Evolutionary conservation across 2,329 filamentous ascomycete genomes (phyloP).

Genomic region (Trichoderma simmonsii): DNA sequence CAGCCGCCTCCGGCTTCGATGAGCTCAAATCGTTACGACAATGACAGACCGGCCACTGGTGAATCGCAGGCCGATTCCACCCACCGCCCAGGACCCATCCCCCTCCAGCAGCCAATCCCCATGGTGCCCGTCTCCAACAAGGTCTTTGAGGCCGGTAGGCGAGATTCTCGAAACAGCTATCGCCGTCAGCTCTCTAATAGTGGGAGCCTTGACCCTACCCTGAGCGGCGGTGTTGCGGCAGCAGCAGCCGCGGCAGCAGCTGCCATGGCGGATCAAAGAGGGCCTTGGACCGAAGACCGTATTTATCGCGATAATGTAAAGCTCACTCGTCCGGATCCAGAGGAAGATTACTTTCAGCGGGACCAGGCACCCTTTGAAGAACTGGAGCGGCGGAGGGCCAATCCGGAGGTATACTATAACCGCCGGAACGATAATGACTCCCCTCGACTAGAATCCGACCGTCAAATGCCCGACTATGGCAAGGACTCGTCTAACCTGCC

Average conservation of each 20-base stretch:
- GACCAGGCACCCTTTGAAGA: constrained; percentile 17
- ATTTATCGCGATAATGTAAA: constrained; percentile 24
- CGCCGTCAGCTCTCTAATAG: constrained; percentile 36
- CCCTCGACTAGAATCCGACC: not conserved
- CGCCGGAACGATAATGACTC: not conserved
- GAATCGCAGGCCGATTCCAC: constrained; percentile 41
- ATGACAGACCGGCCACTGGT: constrained; percentile 47
- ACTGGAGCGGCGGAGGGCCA: constrained; percentile 6
- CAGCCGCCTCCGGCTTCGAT: constrained; percentile 29
- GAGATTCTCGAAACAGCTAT: constrained; percentile 31
- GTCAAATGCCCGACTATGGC: constrained; percentile 5
- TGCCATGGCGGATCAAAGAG: constrained; percentile 27
- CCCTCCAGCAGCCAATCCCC: constrained; percentile 83
- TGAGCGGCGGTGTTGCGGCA: constrained; percentile 42
- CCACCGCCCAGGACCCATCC: constrained; percentile 57
- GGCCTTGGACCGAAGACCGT: constrained; percentile 22
- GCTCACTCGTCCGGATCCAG: constrained; percentile 14
- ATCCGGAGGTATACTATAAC: constrained; percentile 6
- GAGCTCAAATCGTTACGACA: constrained; percentile 63
- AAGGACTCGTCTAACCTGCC: not conserved
- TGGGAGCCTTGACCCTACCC: constrained; percentile 33
- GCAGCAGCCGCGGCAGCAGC: constrained; percentile 48
- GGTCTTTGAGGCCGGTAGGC: constrained; percentile 55
- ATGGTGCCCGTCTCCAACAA: constrained; percentile 67
- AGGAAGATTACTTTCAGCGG: not conserved